phyloP scores from a whole-genome alignment of 2,329 filamentous ascomycete species.

The Clarireedia paspali region DNA sequence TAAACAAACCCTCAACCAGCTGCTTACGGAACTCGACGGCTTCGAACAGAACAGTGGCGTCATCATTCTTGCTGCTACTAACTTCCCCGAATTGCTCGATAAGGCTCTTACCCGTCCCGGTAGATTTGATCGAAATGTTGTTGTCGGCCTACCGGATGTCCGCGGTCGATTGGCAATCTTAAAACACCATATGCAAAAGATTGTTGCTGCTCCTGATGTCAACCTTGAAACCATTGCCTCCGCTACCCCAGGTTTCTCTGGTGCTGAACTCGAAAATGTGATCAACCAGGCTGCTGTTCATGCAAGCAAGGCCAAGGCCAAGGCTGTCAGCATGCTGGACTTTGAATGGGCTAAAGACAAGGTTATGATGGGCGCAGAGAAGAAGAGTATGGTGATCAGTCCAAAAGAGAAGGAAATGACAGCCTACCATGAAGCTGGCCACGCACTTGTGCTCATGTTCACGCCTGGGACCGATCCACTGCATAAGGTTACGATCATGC shows the following conservation, averaged over 20 bases:
- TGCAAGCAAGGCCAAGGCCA: constrained; percentile 80
- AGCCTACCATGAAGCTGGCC: constrained; percentile 94
- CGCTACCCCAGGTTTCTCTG: constrained; percentile 85
- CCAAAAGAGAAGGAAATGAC: constrained; percentile 93
- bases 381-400: constrained; percentile 80
- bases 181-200: constrained; percentile 87
- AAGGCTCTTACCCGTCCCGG: constrained; percentile 91
- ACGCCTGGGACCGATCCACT: constrained; percentile 65
- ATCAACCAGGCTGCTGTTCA: constrained; percentile 93
- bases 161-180: constrained; percentile 88
- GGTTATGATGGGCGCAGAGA: constrained; percentile 93
- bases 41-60: constrained; percentile 93
- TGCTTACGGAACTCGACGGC: constrained; percentile 92
- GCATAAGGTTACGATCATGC: constrained; percentile 97
- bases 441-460: constrained; percentile 83
- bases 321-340: constrained; percentile 67
- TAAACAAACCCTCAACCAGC: constrained; percentile 95
- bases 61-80: constrained; percentile 93
- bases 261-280: constrained; percentile 92
- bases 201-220: constrained; percentile 72
- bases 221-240: constrained; percentile 78
- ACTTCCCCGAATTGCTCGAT: constrained; percentile 89
- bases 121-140: constrained; percentile 89
- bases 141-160: constrained; percentile 84
- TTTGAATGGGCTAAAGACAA: constrained; percentile 98